Percentiles rank a stretch among this genome's conserved stretches.
Evolutionary conservation across 495 filamentous ascomycete species (phyloP).

Genomic region (Penicillium subrubescens): DNA sequence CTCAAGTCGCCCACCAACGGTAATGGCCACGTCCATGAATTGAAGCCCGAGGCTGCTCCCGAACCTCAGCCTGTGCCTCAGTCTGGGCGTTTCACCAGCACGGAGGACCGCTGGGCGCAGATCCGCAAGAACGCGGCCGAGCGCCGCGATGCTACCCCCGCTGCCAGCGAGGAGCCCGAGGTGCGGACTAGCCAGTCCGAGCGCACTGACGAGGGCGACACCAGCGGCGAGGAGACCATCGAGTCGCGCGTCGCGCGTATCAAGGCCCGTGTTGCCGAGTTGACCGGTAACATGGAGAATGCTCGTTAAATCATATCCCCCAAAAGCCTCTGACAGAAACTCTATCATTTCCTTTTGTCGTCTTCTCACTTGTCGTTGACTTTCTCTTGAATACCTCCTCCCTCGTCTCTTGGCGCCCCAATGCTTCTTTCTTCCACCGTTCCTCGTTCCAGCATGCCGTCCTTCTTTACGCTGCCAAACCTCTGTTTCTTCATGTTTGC

Average conservation of each 20-base stretch:
- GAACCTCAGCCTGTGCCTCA: constrained; percentile 17
- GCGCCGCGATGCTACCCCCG: constrained; percentile 53
- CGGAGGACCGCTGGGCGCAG: constrained; percentile 76
- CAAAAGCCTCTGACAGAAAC: not conserved
- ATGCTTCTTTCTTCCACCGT: not conserved
- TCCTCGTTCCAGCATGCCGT: constrained; percentile 13
- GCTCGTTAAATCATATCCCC: constrained; percentile 19
- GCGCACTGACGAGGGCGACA: constrained; percentile 77
- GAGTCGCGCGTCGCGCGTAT: constrained; percentile 96
- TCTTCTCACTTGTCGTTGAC: constrained; percentile 10
- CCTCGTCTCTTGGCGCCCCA: not conserved
- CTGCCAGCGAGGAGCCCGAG: constrained; percentile 55
- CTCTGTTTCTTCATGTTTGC: constrained; percentile 24
- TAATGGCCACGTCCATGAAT: constrained; percentile 28
- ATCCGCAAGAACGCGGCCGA: constrained; percentile 93
- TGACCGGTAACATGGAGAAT: constrained; percentile 80
- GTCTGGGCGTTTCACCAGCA: constrained; percentile 15
- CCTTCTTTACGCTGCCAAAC: constrained; percentile 10
- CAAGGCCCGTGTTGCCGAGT: constrained; percentile 92
- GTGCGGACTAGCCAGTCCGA: constrained; percentile 46
- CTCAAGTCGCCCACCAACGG: constrained; percentile 29
- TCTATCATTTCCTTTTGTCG: constrained; percentile 17
- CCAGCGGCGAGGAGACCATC: constrained; percentile 95
- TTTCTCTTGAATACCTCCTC: not conserved
- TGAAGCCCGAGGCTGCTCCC: constrained; percentile 28